These are phyloP conservation scores for Leishmania tropica DNA, from an alignment of 208 protist genomes.

Conservation along the genomic window DNA sequence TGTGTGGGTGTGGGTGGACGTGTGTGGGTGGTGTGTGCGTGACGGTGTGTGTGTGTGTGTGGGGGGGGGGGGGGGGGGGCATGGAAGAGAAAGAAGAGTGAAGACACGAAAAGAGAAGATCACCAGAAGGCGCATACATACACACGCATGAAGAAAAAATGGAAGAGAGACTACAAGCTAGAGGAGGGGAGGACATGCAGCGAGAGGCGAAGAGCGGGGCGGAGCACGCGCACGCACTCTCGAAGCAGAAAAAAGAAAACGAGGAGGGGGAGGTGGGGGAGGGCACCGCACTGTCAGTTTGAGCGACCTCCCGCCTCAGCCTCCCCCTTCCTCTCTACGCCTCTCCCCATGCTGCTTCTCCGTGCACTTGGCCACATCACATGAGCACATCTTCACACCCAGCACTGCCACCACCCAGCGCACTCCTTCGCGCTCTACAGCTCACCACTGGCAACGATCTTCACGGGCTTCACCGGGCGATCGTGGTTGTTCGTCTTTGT, in stretches of 20 bases:
- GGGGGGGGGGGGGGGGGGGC: too few species aligned
- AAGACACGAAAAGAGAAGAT: neutral
- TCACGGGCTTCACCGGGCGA: slow-evolving; percentile 49
- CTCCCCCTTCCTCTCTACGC: neutral
- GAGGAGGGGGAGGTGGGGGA: too few species aligned
- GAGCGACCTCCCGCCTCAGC: neutral
- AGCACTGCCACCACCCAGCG: neutral
- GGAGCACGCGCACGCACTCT: neutral
- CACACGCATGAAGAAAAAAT: neutral
- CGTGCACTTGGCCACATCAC: neutral
- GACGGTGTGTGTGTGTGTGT: too few species aligned
- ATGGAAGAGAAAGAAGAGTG: neutral
- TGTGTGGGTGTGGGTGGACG: too few species aligned
- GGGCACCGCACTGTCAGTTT: neutral
- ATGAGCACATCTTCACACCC: neutral
- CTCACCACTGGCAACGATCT: slow-evolving; percentile 20
- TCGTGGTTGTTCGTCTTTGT: slow-evolving; percentile 36
- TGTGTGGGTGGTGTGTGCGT: too few species aligned
- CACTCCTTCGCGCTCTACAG: slow-evolving; percentile 2
- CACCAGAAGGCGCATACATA: neutral
- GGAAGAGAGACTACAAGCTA: neutral
- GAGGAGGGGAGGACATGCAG: neutral
- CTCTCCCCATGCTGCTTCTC: neutral
- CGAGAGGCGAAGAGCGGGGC: neutral
- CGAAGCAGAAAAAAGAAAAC: neutral